Conservation (phyloP, 352 stramenopile genomes). For the Phytophthora chlamydospora region DNA sequence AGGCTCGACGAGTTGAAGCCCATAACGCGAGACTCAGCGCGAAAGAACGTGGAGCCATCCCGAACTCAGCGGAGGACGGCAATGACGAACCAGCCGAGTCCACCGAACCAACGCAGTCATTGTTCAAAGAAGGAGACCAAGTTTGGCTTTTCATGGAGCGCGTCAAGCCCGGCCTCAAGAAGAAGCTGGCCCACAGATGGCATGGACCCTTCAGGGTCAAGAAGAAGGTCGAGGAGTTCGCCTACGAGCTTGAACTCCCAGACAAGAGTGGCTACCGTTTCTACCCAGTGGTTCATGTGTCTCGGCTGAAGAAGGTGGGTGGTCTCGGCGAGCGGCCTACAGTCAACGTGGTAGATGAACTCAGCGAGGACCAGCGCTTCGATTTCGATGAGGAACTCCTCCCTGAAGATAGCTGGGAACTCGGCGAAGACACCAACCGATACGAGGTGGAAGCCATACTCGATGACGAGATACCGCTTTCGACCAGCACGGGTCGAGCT, state of each 20-base stretch:
- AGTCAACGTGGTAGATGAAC: not conserved
- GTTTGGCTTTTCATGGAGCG: too few relatives aligned
- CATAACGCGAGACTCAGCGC: slow-evolving; percentile 4
- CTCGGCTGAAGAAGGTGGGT: not conserved
- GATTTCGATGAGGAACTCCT: slow-evolving; percentile 17
- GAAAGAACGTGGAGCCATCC: too few relatives aligned
- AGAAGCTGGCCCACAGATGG: not conserved
- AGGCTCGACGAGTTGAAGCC: not conserved
- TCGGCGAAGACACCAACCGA: not conserved
- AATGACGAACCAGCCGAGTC: too few relatives aligned
- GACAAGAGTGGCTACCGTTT: not conserved
- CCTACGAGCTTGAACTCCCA: not conserved
- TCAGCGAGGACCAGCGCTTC: not conserved
- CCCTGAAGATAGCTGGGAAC: slow-evolving; percentile 12
- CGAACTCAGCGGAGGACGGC: too few relatives aligned
- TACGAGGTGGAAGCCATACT: slow-evolving; percentile 3
- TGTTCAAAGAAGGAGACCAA: too few relatives aligned
- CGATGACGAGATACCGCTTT: not conserved
- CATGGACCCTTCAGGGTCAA: not conserved
- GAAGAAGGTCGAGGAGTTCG: not conserved
- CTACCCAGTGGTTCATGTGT: not conserved
- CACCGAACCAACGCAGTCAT: too few relatives aligned
- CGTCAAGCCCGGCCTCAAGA: not conserved
- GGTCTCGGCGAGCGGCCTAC: not conserved
- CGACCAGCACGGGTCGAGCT: not conserved